Conservation (phyloP, 768 basidiomycete species). For the Serendipita vermifera region DNA sequence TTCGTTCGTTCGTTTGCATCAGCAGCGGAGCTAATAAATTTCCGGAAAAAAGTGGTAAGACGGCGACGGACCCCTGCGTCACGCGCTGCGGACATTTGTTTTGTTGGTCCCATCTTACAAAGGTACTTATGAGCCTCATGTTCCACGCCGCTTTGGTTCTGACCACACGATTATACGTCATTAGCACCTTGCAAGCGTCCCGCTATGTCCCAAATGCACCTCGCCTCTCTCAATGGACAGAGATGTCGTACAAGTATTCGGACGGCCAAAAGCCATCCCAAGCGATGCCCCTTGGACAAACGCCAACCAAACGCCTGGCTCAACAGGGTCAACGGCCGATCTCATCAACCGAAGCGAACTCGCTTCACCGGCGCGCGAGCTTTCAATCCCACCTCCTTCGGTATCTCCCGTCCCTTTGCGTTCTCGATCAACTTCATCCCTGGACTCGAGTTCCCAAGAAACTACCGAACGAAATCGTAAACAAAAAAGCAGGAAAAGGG, state of each 20-base stretch:
- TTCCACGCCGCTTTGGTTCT: not conserved
- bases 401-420: not conserved
- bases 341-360: not conserved
- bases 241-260: slow-evolving; percentile 9
- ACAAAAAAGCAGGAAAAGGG: too few relatives aligned
- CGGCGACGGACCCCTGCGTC: slow-evolving; percentile 7
- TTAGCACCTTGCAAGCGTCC: not conserved
- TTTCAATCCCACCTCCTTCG: not conserved
- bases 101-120: slow-evolving; percentile 1
- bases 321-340: not conserved
- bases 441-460: too few relatives aligned
- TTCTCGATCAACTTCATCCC: too few relatives aligned
- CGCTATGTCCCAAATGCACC: not conserved
- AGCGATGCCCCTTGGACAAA: slow-evolving; percentile 7
- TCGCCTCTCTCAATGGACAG: slow-evolving; percentile 6
- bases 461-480: too few relatives aligned
- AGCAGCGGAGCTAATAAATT: too few relatives aligned
- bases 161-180: not conserved
- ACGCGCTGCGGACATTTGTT: slow-evolving; percentile 8
- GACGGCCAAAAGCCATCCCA: slow-evolving; percentile 4
- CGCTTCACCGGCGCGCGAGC: too few relatives aligned
- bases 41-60: slow-evolving; percentile 6
- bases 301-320: slow-evolving; percentile 6
- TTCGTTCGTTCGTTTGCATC: not conserved
- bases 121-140: not conserved